Conservation (phyloP, 192 early-diverging fungal species). For the Backusella tuberculispora region DNA sequence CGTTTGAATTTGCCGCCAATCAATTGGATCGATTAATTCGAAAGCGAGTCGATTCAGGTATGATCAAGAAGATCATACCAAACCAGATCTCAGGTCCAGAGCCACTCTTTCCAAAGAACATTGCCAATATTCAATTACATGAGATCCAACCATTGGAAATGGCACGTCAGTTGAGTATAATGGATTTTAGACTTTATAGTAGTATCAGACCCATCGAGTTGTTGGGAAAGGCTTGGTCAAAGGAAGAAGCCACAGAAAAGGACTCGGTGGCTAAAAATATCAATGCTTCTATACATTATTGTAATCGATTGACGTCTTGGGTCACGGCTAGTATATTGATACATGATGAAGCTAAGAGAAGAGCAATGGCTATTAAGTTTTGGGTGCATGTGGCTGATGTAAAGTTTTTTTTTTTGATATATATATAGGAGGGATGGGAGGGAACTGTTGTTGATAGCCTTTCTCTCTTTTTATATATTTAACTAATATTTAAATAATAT, state of each 20-base stretch:
- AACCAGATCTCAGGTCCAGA: conserved; percentile 66
- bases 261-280: conserved; percentile 78
- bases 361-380: conserved; percentile 77
- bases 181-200: conserved; percentile 80
- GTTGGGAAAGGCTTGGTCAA: conserved; percentile 87
- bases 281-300: conserved; percentile 81
- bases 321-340: conserved; percentile 80
- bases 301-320: conserved; percentile 88
- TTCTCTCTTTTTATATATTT: neutral
- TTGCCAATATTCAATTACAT: conserved; percentile 73
- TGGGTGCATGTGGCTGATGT: conserved; percentile 81
- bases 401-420: conserved; percentile 25
- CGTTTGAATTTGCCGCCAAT: conserved; percentile 11
- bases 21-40: conserved; percentile 4
- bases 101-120: conserved; percentile 79
- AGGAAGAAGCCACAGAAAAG: conserved; percentile 45
- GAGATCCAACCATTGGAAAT: conserved; percentile 92
- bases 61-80: conserved; percentile 60
- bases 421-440: neutral
- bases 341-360: conserved; percentile 82
- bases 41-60: conserved; percentile 18
- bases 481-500: neutral
- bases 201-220: conserved; percentile 88
- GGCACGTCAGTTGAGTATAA: conserved; percentile 92
- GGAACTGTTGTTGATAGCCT: no score